Evolutionary conservation across 352 stramenopile genomes (phyloP), one percentile per base, ranked within the genome.

Genomic region (Phytopythium sindhum): DNA sequence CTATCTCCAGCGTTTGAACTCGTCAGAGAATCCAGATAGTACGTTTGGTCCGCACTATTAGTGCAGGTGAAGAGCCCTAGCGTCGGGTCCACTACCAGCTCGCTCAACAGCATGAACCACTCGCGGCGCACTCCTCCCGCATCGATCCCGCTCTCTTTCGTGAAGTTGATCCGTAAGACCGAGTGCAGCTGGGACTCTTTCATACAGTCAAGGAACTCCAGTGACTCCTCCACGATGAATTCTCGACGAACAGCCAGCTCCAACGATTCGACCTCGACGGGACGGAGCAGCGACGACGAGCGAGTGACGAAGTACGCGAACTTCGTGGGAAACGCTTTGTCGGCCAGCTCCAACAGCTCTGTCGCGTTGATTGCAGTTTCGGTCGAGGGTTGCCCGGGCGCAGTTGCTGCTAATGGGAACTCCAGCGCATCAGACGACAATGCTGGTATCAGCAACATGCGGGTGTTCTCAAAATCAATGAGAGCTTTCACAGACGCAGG

Each of bases 101-200:
- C 67, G 48, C 70, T 83, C n/a, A 95, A 62, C 21, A 93, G 70
- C 15, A 75, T 64, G 56, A 94, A 89, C 87, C 87, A 95, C 75
- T 93, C 84, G 14, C 86, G 74, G 60, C 91, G 79, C 10, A 95
- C 63, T 19, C 80, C 89, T 11, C 87, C 89, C n/a, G 85, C 87
- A 60, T 93, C 84, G 6, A 91, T 64, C 10, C 71, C 86, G 37
- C 68, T 75, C 48, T 95, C 88, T 37, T 74, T 74, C 9, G 81
- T 64, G 63, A 96, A 95, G 33, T 90, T 68, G 26, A 93, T 79
- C 15, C 81, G 73, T 42, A 87, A 61, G 5, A 77, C 67, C 4
- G 74, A 77, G 33, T 65, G 64, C 23, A 78, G 57, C 54, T 83
- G 64, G 14, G 62, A 68, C 23, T 67, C 57, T 28, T 75, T 68